Base-by-base conservation (phyloP, 345 rosid species). In the Firmiana major region DNA sequence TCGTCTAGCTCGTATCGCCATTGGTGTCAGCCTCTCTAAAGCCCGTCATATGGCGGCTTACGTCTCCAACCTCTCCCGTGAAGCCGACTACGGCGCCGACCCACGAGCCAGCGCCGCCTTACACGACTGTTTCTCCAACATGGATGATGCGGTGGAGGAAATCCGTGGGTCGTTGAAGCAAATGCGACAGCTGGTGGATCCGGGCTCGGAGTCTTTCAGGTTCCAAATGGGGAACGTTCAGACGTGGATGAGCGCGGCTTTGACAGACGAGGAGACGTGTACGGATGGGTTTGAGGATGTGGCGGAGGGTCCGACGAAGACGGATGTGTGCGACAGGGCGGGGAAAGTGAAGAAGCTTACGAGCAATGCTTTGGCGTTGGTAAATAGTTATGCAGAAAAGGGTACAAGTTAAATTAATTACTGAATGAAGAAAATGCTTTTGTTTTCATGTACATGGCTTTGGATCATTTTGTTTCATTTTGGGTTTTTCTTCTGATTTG, bases 161-260 rank as follows among this genome's bases (percentile, higher is more conserved):
- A 94, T 94, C 76, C 79, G 78, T 22, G 93, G 91, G 22, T 94
- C 98, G 36, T 77, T 93, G 19, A 85, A 78, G 74, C 97, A 93
- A 90, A 89, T 94, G 85, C 77, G 88, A 8, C 84, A 83, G 81
- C 79, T 91, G 13, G 84, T 51, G 77, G 48, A 13, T 75, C 84
- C 1, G 83, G 89, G 63, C 49, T 80, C 82, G 26, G 86, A 86
- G 77, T 71, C 86, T 63, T 90, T 92, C 72, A 77, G 86, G 85
- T 94, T 92, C 81, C 89, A 84, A 79, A 86, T 94, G 89, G 89
- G 93, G 58, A 94, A 94, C 81, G 97, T 94, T 40, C 86, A 91
- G 83, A 94, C 97, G 62, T 94, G 98, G 98, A 92, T 94, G 89
- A 94, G 98, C 84, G 93, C 98, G 0, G 94, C 97, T 9, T 69